Percentiles rank a stretch among this genome's conserved stretches.
Conservation (phyloP, 495 filamentous ascomycete species). For the Gamarada debralockiae region DNA sequence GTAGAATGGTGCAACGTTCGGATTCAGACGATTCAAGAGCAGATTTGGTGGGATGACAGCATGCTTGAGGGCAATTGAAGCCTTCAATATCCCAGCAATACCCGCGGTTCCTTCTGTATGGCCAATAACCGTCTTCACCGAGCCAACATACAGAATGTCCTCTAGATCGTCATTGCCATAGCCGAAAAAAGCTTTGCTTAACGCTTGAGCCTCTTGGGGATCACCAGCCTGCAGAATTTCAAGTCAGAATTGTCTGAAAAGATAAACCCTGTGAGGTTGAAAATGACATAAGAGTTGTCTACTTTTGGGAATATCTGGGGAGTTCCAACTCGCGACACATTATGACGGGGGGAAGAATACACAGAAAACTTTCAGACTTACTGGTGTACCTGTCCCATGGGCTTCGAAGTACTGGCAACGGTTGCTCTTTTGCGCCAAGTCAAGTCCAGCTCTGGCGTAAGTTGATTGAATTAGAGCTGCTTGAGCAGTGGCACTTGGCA, state of each 20-base stretch:
- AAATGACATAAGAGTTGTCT: no score
- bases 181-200: slow-evolving; percentile 36
- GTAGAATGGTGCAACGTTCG: slow-evolving; percentile 40
- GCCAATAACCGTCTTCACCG: slow-evolving; percentile 48
- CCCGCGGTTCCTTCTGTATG: slow-evolving; percentile 45
- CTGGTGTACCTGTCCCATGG: slow-evolving; percentile 45
- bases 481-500: slow-evolving; percentile 55
- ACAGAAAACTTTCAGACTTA: no score
- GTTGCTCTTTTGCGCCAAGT: neutral
- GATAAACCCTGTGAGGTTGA: no score
- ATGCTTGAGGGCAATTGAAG: slow-evolving; percentile 48
- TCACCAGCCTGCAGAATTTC: slow-evolving; percentile 40
- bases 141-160: slow-evolving; percentile 41
- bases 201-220: slow-evolving; percentile 56
- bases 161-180: slow-evolving; percentile 14
- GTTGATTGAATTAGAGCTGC: slow-evolving; percentile 47
- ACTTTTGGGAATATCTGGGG: no score
- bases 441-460: slow-evolving; percentile 40
- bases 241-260: neutral
- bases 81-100: slow-evolving; percentile 55
- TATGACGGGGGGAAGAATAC: slow-evolving; percentile 34
- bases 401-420: slow-evolving; percentile 17
- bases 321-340: slow-evolving; percentile 6
- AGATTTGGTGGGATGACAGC: slow-evolving; percentile 52
- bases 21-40: slow-evolving; percentile 47